A percentile compares a stretch with the other conserved stretches of the same genome.
phyloP scores from a whole-genome alignment of 1,284 basidiomycete species.

The Neotropicomus parvogracilis region DNA sequence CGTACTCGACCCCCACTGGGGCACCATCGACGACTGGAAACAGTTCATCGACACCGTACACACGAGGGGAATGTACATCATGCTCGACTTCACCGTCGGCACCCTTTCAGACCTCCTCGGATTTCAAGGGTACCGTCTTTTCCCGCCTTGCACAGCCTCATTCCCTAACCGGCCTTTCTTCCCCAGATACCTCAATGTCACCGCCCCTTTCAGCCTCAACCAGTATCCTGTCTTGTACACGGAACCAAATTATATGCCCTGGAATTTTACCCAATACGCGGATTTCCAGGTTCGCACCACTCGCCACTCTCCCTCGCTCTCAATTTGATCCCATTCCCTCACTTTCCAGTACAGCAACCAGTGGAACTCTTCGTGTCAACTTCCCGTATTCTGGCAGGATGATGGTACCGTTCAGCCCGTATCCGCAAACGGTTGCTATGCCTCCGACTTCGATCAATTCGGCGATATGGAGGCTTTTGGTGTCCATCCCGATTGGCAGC shows the following conservation, averaged over 20 bases:
- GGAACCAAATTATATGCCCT: constrained; percentile 70
- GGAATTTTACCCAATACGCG: constrained; percentile 79
- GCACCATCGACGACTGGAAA: constrained; percentile 76
- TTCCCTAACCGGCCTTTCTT: constrained; percentile 15
- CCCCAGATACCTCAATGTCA: constrained; percentile 69
- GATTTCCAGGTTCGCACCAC: constrained; percentile 62
- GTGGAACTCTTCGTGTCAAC: constrained; percentile 68
- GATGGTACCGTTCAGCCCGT: constrained; percentile 62
- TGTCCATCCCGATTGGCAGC: constrained; percentile 91
- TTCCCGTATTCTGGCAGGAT: constrained; percentile 79
- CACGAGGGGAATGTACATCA: constrained; percentile 80
- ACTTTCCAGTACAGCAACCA: constrained; percentile 52
- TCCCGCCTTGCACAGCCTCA: constrained; percentile 1
- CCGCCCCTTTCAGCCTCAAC: constrained; percentile 71
- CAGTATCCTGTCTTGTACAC: constrained; percentile 81
- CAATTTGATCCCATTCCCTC: not conserved
- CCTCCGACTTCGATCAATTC: constrained; percentile 87
- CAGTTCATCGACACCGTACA: constrained; percentile 74
- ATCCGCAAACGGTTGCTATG: constrained; percentile 60
- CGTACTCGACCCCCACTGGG: constrained; percentile 88
- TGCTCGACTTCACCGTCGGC: constrained; percentile 89
- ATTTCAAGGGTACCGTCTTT: constrained; percentile 61
- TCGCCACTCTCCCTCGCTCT: not conserved
- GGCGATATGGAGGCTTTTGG: constrained; percentile 95
- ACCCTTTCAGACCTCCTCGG: constrained; percentile 87